Conservation (phyloP, 2,329 filamentous ascomycete species). For the Sporothrix variecibatus region DNA sequence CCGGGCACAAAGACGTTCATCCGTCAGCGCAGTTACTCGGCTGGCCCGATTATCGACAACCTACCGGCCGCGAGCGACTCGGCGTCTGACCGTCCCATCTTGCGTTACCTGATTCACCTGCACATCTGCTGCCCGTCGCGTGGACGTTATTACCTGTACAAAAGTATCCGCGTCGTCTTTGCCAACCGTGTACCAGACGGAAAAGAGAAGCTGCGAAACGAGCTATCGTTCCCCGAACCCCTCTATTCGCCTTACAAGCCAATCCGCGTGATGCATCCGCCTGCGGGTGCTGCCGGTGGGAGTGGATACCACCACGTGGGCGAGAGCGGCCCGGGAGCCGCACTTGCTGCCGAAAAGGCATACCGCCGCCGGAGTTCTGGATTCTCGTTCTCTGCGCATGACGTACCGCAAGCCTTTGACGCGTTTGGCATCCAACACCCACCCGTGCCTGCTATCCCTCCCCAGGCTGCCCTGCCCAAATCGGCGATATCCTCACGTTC, state of each 20-base stretch:
- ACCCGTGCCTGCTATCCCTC: slow-evolving; percentile 28
- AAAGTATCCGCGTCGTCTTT: slow-evolving; percentile 90
- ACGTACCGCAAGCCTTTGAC: slow-evolving; percentile 39
- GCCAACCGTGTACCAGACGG: slow-evolving; percentile 94
- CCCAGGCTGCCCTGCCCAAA: slow-evolving; percentile 30
- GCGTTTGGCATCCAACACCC: slow-evolving; percentile 37
- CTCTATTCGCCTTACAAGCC: slow-evolving; percentile 83
- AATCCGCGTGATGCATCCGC: slow-evolving; percentile 52
- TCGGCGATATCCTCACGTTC: background rate
- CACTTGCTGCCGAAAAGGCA: slow-evolving; percentile 60
- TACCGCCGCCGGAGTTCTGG: slow-evolving; percentile 60
- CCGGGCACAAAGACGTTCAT: slow-evolving; percentile 94
- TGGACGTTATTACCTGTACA: slow-evolving; percentile 86
- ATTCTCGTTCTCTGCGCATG: slow-evolving; percentile 41
- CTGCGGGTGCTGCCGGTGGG: slow-evolving; percentile 29
- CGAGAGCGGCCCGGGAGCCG: slow-evolving; percentile 48
- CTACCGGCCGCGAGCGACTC: slow-evolving; percentile 40
- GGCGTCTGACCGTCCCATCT: slow-evolving; percentile 61
- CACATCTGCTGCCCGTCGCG: slow-evolving; percentile 87
- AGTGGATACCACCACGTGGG: slow-evolving; percentile 20
- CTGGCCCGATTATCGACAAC: slow-evolving; percentile 75
- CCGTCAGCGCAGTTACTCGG: slow-evolving; percentile 88
- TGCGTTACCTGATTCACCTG: slow-evolving; percentile 88
- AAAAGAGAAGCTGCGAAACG: slow-evolving; percentile 88
- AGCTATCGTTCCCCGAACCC: slow-evolving; percentile 86